phyloP scores from a whole-genome alignment of 106 monocot genomes.

The Posidonia australis region DNA sequence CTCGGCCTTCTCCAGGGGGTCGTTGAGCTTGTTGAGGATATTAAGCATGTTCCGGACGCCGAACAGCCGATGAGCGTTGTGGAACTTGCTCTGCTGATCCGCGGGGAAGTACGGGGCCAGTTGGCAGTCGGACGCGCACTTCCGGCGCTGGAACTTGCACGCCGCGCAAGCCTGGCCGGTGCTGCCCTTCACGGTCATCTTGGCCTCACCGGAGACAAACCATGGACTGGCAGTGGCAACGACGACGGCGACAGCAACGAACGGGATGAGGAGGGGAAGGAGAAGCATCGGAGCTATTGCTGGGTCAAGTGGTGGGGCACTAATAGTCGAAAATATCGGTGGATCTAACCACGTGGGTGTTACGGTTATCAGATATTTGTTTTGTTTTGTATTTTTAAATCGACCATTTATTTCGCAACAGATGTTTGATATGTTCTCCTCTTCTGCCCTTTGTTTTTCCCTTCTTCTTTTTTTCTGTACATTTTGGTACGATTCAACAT shows the following conservation, averaged over 20 bases:
- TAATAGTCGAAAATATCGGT: not conserved
- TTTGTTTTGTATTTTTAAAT: not conserved
- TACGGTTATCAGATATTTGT: not conserved
- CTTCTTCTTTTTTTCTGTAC: not conserved
- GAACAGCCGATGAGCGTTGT: slow-evolving; percentile 30
- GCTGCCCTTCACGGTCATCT: slow-evolving; percentile 8
- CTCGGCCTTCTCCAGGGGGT: slow-evolving; percentile 1
- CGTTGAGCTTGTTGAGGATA: slow-evolving; percentile 7
- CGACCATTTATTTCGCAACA: not conserved
- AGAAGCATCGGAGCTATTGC: not conserved
- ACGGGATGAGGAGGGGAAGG: no score
- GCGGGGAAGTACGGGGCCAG: slow-evolving; percentile 32
- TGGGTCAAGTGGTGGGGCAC: not conserved
- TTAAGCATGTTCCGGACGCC: slow-evolving; percentile 28
- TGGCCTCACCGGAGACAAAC: not conserved
- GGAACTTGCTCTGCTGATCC: slow-evolving; percentile 19
- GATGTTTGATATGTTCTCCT: not conserved
- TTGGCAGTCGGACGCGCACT: slow-evolving; percentile 24
- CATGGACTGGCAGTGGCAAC: not conserved
- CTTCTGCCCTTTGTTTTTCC: not conserved
- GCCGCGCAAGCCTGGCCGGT: slow-evolving; percentile 23
- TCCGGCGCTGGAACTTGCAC: slow-evolving; percentile 26
- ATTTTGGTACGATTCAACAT: no score
- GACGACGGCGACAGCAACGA: not conserved
- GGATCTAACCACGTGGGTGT: not conserved